Base-by-base conservation (phyloP, 495 filamentous ascomycete species). In the Penicillium nucicola region DNA sequence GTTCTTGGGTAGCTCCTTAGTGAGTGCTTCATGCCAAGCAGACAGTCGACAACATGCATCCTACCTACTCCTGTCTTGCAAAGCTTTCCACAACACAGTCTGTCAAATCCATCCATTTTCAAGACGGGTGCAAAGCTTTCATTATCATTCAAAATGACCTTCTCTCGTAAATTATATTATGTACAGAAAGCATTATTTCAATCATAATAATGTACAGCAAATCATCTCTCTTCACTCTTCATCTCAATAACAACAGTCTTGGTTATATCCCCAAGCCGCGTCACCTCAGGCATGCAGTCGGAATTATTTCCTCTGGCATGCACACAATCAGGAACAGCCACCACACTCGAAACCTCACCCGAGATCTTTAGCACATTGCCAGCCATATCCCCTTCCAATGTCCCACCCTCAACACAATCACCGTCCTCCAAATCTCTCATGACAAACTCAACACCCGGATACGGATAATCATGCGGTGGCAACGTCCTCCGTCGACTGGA, bases 201-300 rank as follows among this genome's bases (percentile, higher is more conserved):
- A 23, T 23, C 20, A 4, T 7, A 28, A 28, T 28, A 28, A 7
- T 28, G 9, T 28, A 28, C 23, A 28, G 23, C 23, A 28, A 28
- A 28, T 28, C 9, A 28, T 7, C 23, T 28, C 23, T 28, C 23
- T 28, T 48, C 45, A 11, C 12, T 48, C n/a, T 12, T 39, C 20
- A 48, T 30, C 34, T 48, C 45, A 39, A 48, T 18, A n/a, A 34
- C 45, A 30, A 48, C 45, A 2, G 45, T 48, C 22, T 48, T 48
- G 5, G 18, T 48, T 5, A 48, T 39, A 9, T 28, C 17, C 2
- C n/a, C 32, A 23, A 20, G 31, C 23, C 23, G 23, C 7, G 5
- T 28, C 42, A 17, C 14, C 20, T 48, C 45, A 34, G 31, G 31
- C 6, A 48, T 30, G 5, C 11, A 3, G 4, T 48, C 45, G n/a